Evolutionary conservation across 441 rosid genomes (phyloP).

Genomic region (Aquilaria agallochum): DNA sequence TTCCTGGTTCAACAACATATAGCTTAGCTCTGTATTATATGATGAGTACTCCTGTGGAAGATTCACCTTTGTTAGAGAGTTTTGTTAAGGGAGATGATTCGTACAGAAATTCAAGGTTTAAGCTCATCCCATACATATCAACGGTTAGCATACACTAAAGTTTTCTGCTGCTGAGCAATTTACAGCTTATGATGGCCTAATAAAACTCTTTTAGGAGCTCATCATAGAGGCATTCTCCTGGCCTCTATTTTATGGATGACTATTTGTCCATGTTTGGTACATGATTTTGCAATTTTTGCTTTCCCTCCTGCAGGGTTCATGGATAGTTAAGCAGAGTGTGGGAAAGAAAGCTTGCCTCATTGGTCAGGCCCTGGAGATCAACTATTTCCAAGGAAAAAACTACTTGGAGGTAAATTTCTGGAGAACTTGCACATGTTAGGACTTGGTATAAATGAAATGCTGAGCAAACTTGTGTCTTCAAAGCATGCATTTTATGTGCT

Average conservation of each 20-base stretch:
- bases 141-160: slow-evolving; percentile 47
- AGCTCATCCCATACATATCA: slow-evolving; percentile 96
- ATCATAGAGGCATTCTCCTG: neutral
- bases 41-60: slow-evolving; percentile 83
- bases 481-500: neutral
- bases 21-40: slow-evolving; percentile 85
- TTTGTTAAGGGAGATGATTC: slow-evolving; percentile 87
- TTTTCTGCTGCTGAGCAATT: neutral
- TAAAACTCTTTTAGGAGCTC: neutral
- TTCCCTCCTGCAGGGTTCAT: slow-evolving; percentile 67
- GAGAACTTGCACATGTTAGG: neutral
- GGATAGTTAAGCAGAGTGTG: slow-evolving; percentile 98
- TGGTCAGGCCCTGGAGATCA: slow-evolving; percentile 93
- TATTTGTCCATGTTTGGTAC: neutral
- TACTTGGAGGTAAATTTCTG: slow-evolving; percentile 76
- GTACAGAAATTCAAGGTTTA: slow-evolving; percentile 90
- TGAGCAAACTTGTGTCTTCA: too few relatives aligned
- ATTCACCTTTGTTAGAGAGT: slow-evolving; percentile 74
- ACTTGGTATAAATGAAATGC: too few relatives aligned
- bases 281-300: neutral
- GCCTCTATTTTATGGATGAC: neutral
- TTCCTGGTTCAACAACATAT: slow-evolving; percentile 87
- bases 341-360: slow-evolving; percentile 95
- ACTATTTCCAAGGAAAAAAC: slow-evolving; percentile 89
- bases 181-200: too few relatives aligned